Conservation (phyloP, 2,329 filamentous ascomycete species). For the Aureobasidium sp. region DNA sequence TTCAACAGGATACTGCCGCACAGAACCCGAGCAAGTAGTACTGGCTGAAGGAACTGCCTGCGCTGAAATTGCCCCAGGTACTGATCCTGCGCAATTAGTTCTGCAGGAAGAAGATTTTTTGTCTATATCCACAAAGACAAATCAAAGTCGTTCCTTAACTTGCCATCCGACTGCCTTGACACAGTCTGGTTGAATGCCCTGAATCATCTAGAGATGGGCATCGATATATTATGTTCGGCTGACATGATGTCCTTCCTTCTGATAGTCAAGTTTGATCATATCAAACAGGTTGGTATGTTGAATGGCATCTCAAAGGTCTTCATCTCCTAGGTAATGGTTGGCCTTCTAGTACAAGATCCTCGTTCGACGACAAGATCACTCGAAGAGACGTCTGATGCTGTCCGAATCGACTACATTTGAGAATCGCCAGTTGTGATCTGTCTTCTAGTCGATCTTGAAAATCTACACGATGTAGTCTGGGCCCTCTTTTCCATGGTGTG, state of each 20-base stretch:
- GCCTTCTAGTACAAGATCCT: neutral
- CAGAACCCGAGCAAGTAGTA: conserved; percentile 18
- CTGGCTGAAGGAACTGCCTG: neutral
- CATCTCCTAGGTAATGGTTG: neutral
- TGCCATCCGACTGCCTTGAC: too few species aligned
- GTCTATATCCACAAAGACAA: neutral
- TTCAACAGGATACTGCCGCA: conserved; percentile 18
- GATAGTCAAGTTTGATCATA: neutral
- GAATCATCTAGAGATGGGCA: neutral
- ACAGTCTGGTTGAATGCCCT: too few species aligned
- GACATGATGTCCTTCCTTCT: neutral
- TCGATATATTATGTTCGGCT: neutral
- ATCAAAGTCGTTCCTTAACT: neutral
- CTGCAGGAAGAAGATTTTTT: neutral
- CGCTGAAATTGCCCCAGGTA: neutral
- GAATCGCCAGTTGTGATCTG: neutral
- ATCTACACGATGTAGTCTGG: neutral
- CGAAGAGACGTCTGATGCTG: neutral
- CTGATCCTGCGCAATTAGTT: neutral
- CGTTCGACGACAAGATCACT: neutral
- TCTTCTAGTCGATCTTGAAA: neutral
- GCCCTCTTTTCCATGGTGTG: neutral
- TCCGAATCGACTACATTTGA: neutral
- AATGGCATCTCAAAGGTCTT: too few species aligned
- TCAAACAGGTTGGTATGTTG: neutral